Base-by-base conservation (phyloP, 352 stramenopile genomes). In the Albugo candida region DNA sequence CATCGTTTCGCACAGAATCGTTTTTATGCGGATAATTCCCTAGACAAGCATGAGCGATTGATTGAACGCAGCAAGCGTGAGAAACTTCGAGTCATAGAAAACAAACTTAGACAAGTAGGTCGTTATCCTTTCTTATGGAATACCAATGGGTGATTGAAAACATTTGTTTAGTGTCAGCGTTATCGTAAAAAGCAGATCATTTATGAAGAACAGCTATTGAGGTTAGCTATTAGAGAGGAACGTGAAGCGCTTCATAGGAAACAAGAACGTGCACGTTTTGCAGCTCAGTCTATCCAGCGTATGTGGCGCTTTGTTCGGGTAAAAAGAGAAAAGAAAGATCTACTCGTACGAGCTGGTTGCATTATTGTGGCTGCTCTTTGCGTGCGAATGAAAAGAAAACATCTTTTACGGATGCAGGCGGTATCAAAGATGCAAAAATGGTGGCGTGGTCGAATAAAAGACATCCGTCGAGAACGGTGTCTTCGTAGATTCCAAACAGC, bases 211-310 rank as follows among this genome's bases (percentile, higher is more conserved):
- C 42, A 60, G 0, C 49, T 60, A 24, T 56, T 60, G 2, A 47
- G 79, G 0, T 45, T 48, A 35, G 38, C 45, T 24, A 41, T 70
- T 6, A 59, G 68, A 52, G 67, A 75, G 45, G 58, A 70, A 34
- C 69, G 71, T 5, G 74, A 81, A 17, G 54, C 59, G 4, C 66
- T 56, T 1, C 65, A 70, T 13, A 80, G 82, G 69, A 43, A 56
- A 17, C 57, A 67, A 18, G 79, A 82, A 40, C 58, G 83, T 13
- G 51, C 74, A 21, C 63, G 82, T 34, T 67, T 81, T 13, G 70
- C 73, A 6, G 70, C 69, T 1, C 63, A 66, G 0, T 83, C 80
- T 54, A 79, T 86, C 37, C 73, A 86, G 49, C 68, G 77, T 45
- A 44, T 78, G 20, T 81, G 65, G 61, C 61, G 70, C 5, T 60